phyloP scores from a whole-genome alignment of 2,329 filamentous ascomycete species.

The Aspergillus sclerotialis region DNA sequence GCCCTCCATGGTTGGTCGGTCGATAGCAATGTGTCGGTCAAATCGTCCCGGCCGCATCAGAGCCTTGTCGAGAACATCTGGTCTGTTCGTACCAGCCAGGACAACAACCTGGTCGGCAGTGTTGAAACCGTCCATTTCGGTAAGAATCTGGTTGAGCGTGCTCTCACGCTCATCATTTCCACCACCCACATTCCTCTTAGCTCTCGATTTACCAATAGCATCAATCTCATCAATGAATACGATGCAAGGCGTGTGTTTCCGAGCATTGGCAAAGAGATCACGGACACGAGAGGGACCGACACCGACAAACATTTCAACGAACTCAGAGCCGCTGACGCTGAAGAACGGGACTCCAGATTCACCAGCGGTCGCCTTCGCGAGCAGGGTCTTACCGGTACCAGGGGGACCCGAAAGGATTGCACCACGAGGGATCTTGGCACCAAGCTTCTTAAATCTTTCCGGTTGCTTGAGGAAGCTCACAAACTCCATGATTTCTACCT shows the following conservation, averaged over 20 bases:
- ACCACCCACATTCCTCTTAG: slow-evolving; percentile 74
- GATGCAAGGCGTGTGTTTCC: slow-evolving; percentile 95
- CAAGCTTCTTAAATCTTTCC: slow-evolving; percentile 83
- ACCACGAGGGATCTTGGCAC: slow-evolving; percentile 94
- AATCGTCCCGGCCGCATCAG: slow-evolving; percentile 95
- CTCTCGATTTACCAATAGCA: slow-evolving; percentile 85
- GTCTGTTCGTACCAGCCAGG: slow-evolving; percentile 90
- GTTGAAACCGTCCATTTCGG: slow-evolving; percentile 99
- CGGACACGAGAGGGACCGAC: slow-evolving; percentile 92
- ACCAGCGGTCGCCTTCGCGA: slow-evolving; percentile 94
- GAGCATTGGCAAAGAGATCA: slow-evolving; percentile 87
- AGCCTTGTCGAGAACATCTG: slow-evolving; percentile 90
- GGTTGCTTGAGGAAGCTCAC: slow-evolving; percentile 95
- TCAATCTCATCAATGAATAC: slow-evolving; percentile 99
- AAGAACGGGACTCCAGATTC: slow-evolving; percentile 97
- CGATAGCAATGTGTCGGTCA: slow-evolving; percentile 92
- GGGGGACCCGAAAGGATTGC: slow-evolving; percentile 96
- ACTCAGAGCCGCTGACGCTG: slow-evolving; percentile 96
- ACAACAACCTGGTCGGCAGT: slow-evolving; percentile 95
- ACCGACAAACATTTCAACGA: slow-evolving; percentile 99
- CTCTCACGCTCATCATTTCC: slow-evolving; percentile 97
- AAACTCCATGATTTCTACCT: slow-evolving; percentile 98
- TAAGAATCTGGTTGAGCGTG: slow-evolving; percentile 95
- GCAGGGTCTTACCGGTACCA: slow-evolving; percentile 94
- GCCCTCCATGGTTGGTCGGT: slow-evolving; percentile 92